phyloP scores from a whole-genome alignment of 192 early-diverging fungal genomes.

The Coemansia sp. region DNA sequence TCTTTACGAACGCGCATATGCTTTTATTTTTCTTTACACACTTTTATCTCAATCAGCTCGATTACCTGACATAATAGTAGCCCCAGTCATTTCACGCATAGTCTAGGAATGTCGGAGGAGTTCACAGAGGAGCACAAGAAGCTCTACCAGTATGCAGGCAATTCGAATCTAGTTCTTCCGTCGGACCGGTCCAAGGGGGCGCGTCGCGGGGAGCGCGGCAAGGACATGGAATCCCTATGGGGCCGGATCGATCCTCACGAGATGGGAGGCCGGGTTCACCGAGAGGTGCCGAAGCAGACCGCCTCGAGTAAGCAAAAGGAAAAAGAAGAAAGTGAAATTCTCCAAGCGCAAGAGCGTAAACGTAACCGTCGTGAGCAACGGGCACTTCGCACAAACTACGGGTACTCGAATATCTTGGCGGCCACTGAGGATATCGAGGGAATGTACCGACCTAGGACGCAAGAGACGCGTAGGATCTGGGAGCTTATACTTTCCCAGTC shows the following conservation, averaged over 20 bases:
- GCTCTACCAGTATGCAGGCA: slow-evolving; percentile 80
- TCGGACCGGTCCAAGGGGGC: slow-evolving; percentile 70
- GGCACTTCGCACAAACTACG: slow-evolving; percentile 56
- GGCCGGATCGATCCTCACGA: slow-evolving; percentile 81
- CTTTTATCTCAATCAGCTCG: background rate
- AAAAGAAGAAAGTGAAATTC: slow-evolving; percentile 58
- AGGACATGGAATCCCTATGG: slow-evolving; percentile 91
- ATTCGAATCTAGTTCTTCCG: slow-evolving; percentile 94
- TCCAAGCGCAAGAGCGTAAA: slow-evolving; percentile 9
- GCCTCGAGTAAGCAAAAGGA: slow-evolving; percentile 48
- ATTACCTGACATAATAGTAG: background rate
- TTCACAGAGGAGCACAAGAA: slow-evolving; percentile 55
- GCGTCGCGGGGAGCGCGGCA: slow-evolving; percentile 89
- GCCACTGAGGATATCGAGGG: slow-evolving; percentile 88
- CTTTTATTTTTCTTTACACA: too few species aligned
- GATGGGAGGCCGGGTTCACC: slow-evolving; percentile 79
- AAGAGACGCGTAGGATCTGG: slow-evolving; percentile 84
- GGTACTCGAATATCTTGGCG: slow-evolving; percentile 68
- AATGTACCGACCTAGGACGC: slow-evolving; percentile 86
- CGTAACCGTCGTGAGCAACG: slow-evolving; percentile 34
- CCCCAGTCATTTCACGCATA: background rate
- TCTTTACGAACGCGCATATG: too few species aligned
- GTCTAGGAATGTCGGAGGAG: slow-evolving; percentile 33
- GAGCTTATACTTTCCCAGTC: slow-evolving; percentile 88
- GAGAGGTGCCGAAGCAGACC: slow-evolving; percentile 63